phyloP scores from a whole-genome alignment of 176 grass and related monocot species.

The Thalia dealbata region DNA sequence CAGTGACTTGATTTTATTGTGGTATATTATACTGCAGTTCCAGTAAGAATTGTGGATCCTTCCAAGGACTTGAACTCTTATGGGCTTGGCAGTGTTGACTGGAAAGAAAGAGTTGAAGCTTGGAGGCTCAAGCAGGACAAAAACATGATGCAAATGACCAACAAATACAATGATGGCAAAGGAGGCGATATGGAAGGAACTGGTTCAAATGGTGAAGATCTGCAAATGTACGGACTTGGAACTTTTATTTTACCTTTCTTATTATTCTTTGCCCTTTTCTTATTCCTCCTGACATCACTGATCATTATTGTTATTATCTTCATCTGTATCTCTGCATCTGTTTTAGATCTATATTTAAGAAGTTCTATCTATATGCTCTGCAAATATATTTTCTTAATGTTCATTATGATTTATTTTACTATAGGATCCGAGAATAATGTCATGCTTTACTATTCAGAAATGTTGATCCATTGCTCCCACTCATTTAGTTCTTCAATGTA shows the following conservation, averaged over 20 bases:
- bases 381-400: too few species aligned
- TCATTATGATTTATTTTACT: background rate
- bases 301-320: background rate
- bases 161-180: slow-evolving; percentile 85
- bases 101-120: slow-evolving; percentile 98
- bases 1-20: slow-evolving; percentile 11
- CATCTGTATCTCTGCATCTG: too few species aligned
- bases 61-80: slow-evolving; percentile 98
- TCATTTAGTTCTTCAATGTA: background rate
- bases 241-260: background rate
- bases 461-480: background rate
- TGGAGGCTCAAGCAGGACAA: slow-evolving; percentile 98
- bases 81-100: slow-evolving; percentile 82
- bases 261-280: background rate
- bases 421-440: background rate
- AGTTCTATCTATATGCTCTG: background rate
- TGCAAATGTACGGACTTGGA: slow-evolving; percentile 59
- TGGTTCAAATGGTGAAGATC: slow-evolving; percentile 98
- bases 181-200: slow-evolving; percentile 97
- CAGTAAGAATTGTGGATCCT: slow-evolving; percentile 97
- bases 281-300: background rate
- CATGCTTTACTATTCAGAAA: background rate
- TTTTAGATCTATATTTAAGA: background rate
- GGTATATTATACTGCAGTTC: slow-evolving; percentile 58
- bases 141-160: slow-evolving; percentile 77